Evolutionary conservation across 768 basidiomycete genomes (phyloP).

Genomic region (Leccinum uliginosum): DNA sequence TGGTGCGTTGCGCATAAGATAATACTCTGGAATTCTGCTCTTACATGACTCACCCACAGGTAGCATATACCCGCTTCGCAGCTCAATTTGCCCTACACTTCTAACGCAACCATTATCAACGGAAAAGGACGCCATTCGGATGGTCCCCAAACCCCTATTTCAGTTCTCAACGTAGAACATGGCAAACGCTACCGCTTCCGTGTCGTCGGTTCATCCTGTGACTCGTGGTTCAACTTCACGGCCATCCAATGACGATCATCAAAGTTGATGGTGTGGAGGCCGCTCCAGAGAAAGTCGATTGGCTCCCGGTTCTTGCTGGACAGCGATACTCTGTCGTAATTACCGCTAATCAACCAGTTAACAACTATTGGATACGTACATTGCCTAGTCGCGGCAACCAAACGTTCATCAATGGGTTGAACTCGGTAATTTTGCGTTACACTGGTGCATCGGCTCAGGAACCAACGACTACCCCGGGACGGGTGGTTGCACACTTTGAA

Average conservation of each 20-base stretch:
- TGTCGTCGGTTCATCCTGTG: conserved; percentile 33
- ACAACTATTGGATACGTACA: conserved; percentile 43
- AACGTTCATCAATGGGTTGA: conserved; percentile 34
- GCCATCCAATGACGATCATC: conserved; percentile 38
- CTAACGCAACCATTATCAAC: conserved; percentile 42
- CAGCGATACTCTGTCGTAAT: conserved; percentile 43
- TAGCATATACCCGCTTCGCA: conserved; percentile 21
- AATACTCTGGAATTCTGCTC: background rate
- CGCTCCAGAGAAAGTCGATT: conserved; percentile 35
- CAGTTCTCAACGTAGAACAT: conserved; percentile 36
- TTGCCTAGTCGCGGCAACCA: conserved; percentile 25
- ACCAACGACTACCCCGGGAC: conserved; percentile 29
- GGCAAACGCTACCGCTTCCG: conserved; percentile 41
- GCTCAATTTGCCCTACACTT: conserved; percentile 23
- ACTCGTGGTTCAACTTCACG: conserved; percentile 30
- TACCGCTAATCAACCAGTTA: conserved; percentile 32
- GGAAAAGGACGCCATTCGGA: conserved; percentile 37
- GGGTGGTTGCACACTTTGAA: conserved; percentile 19
- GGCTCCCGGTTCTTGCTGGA: conserved; percentile 39
- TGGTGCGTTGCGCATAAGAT: conserved; percentile 35
- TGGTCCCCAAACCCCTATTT: conserved; percentile 31
- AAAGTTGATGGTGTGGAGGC: conserved; percentile 39
- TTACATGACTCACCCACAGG: conserved; percentile 12
- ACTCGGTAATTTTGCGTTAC: conserved; percentile 40
- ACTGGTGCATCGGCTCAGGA: conserved; percentile 32